A percentile compares a stretch with the other conserved stretches of the same genome.
phyloP scores from a whole-genome alignment of 2,329 filamentous ascomycete genomes.

The Sporothrix globosa region DNA sequence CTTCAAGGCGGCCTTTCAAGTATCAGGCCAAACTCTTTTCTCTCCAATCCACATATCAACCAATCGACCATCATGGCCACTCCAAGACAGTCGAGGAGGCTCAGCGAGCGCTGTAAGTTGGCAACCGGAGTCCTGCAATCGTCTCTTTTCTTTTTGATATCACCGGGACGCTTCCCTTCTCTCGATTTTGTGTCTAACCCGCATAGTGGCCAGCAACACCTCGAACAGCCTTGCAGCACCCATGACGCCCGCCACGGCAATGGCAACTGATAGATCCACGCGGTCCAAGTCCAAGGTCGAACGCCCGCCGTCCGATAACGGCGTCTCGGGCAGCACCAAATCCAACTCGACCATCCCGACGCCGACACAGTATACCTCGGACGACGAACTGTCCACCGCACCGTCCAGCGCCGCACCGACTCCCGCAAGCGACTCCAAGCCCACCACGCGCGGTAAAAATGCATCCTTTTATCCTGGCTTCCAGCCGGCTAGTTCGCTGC shows the following conservation, averaged over 20 bases:
- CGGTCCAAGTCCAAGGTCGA: conserved; percentile 19
- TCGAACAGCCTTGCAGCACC: background rate
- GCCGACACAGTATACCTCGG: conserved; percentile 42
- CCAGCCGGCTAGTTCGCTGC: conserved; percentile 35
- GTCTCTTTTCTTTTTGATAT: background rate
- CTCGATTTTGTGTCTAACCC: background rate
- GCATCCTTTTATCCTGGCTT: conserved; percentile 26
- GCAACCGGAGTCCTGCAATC: background rate
- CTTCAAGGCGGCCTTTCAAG: background rate
- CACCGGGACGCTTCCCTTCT: background rate
- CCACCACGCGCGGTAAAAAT: conserved; percentile 25
- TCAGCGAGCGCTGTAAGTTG: conserved; percentile 30
- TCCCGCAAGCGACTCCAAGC: conserved; percentile 40
- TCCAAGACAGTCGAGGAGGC: conserved; percentile 20
- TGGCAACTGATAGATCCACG: conserved; percentile 20
- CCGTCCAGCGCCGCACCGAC: conserved; percentile 50
- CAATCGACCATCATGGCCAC: conserved; percentile 3
- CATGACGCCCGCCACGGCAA: background rate
- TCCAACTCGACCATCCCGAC: conserved; percentile 46
- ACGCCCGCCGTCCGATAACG: conserved; percentile 14
- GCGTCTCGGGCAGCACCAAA: conserved; percentile 39
- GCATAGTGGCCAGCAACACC: conserved; percentile 1
- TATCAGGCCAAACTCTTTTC: background rate
- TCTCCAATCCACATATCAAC: background rate
- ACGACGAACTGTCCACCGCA: conserved; percentile 50